Conservation (phyloP, 192 early-diverging fungal genomes). For the Coemansia sp. region DNA sequence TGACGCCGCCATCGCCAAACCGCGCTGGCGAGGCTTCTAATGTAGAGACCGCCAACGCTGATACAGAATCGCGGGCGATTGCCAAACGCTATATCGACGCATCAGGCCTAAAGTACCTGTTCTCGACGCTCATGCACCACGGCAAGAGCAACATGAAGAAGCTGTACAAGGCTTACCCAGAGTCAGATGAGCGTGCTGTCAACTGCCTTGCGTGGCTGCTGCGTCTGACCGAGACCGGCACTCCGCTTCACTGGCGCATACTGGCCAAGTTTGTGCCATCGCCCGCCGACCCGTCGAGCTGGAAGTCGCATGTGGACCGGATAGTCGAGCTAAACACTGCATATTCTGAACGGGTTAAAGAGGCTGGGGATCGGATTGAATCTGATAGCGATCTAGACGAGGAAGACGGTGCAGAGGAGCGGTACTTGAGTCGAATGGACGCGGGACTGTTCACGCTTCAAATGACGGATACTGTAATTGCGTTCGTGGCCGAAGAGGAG, state of each 20-base stretch:
- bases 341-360: slow-evolving; percentile 62
- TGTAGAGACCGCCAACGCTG: background rate
- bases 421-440: slow-evolving; percentile 67
- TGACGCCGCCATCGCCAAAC: slow-evolving; percentile 47
- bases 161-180: slow-evolving; percentile 72
- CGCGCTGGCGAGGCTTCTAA: background rate
- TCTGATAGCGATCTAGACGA: slow-evolving; percentile 56
- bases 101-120: slow-evolving; percentile 79
- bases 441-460: slow-evolving; percentile 83
- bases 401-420: slow-evolving; percentile 51
- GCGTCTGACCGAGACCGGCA: slow-evolving; percentile 58
- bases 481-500: slow-evolving; percentile 60
- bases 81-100: slow-evolving; percentile 77
- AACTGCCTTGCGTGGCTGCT: slow-evolving; percentile 82
- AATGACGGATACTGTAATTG: slow-evolving; percentile 65
- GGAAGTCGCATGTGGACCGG: slow-evolving; percentile 79
- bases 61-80: slow-evolving; percentile 47
- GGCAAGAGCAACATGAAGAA: slow-evolving; percentile 77
- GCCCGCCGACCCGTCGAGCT: slow-evolving; percentile 54
- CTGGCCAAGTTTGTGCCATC: slow-evolving; percentile 73
- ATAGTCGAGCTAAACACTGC: slow-evolving; percentile 72
- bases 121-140: slow-evolving; percentile 75
- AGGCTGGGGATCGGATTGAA: slow-evolving; percentile 57
- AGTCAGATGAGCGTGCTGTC: slow-evolving; percentile 80
- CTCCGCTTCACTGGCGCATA: slow-evolving; percentile 66